phyloP scores from a whole-genome alignment of 768 basidiomycete genomes.

The Suillus subluteus region DNA sequence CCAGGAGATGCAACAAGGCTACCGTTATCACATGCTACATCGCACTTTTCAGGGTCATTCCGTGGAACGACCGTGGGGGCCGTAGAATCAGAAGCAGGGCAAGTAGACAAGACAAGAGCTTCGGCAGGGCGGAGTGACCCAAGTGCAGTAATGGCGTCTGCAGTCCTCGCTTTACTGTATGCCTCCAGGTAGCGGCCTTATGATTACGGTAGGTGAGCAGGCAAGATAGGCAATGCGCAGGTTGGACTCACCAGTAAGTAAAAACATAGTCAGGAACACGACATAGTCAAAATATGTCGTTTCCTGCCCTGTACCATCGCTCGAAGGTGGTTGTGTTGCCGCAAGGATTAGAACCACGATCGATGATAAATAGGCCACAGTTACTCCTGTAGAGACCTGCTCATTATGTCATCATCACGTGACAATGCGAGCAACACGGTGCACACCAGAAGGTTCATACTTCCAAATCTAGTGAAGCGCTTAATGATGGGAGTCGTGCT shows the following conservation, averaged over 20 bases:
- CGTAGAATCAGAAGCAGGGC: conserved; percentile 14
- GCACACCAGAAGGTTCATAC: conserved; percentile 81
- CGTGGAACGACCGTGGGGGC: neutral
- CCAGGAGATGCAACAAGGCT: conserved; percentile 22
- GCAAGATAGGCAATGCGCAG: neutral
- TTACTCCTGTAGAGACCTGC: conserved; percentile 64
- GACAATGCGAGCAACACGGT: neutral
- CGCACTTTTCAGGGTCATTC: conserved; percentile 43
- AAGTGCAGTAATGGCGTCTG: conserved; percentile 74
- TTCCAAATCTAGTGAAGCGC: conserved; percentile 74
- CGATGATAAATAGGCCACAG: conserved; percentile 78
- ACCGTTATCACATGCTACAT: conserved; percentile 22
- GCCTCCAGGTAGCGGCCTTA: conserved; percentile 67
- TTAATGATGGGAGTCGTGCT: conserved; percentile 55
- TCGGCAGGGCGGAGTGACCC: conserved; percentile 64
- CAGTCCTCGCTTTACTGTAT: conserved; percentile 69
- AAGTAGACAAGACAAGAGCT: conserved; percentile 54
- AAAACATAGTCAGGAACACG: conserved; percentile 80
- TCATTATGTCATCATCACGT: conserved; percentile 1
- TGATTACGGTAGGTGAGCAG: neutral
- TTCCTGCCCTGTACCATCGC: conserved; percentile 46
- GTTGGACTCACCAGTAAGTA: conserved; percentile 59
- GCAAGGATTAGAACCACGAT: conserved; percentile 69
- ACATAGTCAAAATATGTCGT: conserved; percentile 84
- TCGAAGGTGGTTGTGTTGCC: conserved; percentile 43